phyloP scores from a whole-genome alignment of 345 rosid species.

The Populus davidiana region DNA sequence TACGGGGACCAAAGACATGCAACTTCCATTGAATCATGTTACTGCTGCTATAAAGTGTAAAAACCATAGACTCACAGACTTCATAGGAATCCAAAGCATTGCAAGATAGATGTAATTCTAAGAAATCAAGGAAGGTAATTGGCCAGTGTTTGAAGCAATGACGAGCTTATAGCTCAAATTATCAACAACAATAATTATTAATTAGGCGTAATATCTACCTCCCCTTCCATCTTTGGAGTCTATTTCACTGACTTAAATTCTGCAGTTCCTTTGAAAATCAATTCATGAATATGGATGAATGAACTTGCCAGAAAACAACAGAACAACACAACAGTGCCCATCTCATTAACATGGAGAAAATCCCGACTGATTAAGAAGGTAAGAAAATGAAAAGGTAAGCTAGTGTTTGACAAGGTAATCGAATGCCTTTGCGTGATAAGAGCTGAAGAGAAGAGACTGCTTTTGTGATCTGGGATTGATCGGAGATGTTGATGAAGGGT shows the following conservation, averaged over 20 bases:
- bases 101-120: too few relatives aligned
- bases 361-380: not conserved
- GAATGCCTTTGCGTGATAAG: conserved; percentile 47
- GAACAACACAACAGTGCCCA: not conserved
- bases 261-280: not conserved
- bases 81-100: not conserved
- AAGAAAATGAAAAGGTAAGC: conserved; percentile 24
- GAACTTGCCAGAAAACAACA: not conserved
- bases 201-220: not conserved
- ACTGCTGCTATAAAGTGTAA: not conserved
- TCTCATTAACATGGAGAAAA: not conserved
- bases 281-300: not conserved
- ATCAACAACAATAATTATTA: not conserved
- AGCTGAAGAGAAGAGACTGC: conserved; percentile 54
- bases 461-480: conserved; percentile 39
- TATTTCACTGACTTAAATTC: not conserved
- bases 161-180: not conserved
- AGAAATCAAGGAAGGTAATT: not conserved
- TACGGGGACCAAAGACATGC: not conserved
- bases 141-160: not conserved
- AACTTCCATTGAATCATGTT: not conserved
- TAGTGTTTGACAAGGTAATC: conserved; percentile 49
- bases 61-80: not conserved
- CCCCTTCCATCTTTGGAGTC: not conserved
- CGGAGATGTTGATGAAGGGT: conserved; percentile 36